A percentile compares a stretch with the other conserved stretches of the same genome.
Conservation (phyloP, 1,284 basidiomycete species). For the Irpex rosettiformis region DNA sequence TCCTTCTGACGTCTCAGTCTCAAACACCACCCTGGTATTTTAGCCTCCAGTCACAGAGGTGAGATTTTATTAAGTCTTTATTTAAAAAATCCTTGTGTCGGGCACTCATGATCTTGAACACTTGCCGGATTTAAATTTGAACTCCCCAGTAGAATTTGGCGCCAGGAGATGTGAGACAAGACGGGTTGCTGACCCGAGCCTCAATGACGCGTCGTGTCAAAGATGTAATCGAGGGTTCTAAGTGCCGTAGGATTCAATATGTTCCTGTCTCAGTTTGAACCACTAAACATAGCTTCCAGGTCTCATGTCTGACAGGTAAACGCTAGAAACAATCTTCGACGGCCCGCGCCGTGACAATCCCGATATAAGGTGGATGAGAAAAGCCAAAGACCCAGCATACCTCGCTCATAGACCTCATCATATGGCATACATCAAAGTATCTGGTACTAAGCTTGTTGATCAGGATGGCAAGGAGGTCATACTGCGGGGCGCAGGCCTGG, state of each 20-base stretch:
- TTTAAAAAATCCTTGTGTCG: too few relatives aligned
- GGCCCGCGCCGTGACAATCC: neutral
- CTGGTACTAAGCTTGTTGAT: conserved; percentile 55
- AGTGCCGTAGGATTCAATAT: neutral
- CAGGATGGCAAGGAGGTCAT: conserved; percentile 52
- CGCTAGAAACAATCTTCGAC: conserved; percentile 4
- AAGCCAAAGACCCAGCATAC: neutral
- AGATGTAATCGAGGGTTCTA: neutral
- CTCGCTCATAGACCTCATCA: conserved; percentile 1
- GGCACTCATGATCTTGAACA: too few relatives aligned
- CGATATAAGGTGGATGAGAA: neutral
- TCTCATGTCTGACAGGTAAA: conserved; percentile 10
- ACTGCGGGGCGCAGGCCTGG: conserved; percentile 64
- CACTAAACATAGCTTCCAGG: neutral
- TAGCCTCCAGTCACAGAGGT: too few relatives aligned
- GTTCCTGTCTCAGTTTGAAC: neutral
- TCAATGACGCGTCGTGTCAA: neutral
- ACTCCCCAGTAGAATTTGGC: neutral
- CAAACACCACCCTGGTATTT: too few relatives aligned
- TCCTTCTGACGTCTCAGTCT: too few relatives aligned
- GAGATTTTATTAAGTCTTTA: too few relatives aligned
- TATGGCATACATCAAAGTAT: conserved; percentile 44
- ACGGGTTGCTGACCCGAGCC: neutral
- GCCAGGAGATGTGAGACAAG: neutral
- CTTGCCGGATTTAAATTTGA: neutral